Base-by-base conservation (phyloP, 1,284 basidiomycete species). In the Ganoderma resinaceum region DNA sequence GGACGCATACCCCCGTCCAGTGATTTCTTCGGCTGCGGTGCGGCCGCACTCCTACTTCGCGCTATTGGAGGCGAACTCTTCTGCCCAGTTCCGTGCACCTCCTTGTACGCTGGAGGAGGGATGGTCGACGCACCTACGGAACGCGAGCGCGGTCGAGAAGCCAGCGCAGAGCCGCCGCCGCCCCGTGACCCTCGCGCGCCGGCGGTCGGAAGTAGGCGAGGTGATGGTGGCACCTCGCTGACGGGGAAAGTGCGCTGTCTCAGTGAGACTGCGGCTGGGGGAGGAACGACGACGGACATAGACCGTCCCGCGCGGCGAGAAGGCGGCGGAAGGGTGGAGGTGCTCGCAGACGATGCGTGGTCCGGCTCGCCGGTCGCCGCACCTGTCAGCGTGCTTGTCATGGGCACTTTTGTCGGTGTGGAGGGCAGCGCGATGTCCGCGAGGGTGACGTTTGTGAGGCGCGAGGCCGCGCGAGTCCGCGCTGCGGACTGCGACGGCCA, bases 1-100 rank as follows among this genome's bases (percentile, higher is more conserved):
- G 49, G 40, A 3, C 61, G 49, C 52, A 40, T n/a, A 0, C 62
- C 62, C 14, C 62, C 62, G 31, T 64, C 63, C 20, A 58, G 3
- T 12, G 63, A 58, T 40, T 53, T 52, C n/a, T 31, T 20, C 12
- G 43, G 52, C 3, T 29, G 16, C 23, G 0, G 14, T 29, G 55
- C 18, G 20, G 4, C 33, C 3, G 33, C 55, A 12, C 33, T 42
- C 62, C 33, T 33, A 7, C 16, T 63, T 4, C n/a, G 62, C 38
- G 37, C 55, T 5, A 18, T 11, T 8, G 18, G 31, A 5, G 18
- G n/a, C 1, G 18, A 2, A 8, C 20, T 9, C 55, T 37, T 31
- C 33, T n/a, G n/a, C 33, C 29, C 31, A 8, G 6, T 4, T n/a
- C 33, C 33, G 7, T 3, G 31, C 7, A n/a, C 18, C 20, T 58